phyloP scores from a whole-genome alignment of 1,284 basidiomycete species.

The Laetiporus sulphureus region DNA sequence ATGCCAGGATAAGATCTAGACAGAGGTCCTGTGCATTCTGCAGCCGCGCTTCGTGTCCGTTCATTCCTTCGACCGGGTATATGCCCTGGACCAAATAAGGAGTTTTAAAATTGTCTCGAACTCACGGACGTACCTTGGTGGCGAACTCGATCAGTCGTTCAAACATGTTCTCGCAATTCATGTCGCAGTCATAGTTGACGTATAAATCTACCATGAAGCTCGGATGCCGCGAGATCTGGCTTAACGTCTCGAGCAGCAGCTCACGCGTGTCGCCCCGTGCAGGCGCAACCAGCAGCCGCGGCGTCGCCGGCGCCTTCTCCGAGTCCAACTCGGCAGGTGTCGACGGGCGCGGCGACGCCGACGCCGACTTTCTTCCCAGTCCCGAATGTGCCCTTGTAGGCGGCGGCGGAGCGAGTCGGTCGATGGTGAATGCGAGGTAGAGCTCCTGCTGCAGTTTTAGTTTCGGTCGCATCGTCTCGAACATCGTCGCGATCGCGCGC shows the following conservation, averaged over 20 bases:
- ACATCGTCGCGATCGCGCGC: conserved; percentile 82
- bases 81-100: conserved; percentile 49
- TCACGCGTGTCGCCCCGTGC: conserved; percentile 88
- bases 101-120: not conserved
- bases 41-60: conserved; percentile 64
- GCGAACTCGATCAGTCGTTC: conserved; percentile 89
- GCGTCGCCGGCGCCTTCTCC: conserved; percentile 41
- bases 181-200: conserved; percentile 95
- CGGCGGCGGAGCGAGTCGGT: conserved; percentile 68
- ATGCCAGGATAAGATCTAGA: conserved; percentile 83
- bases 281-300: conserved; percentile 59
- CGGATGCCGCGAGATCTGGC: conserved; percentile 72
- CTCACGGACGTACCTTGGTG: conserved; percentile 73
- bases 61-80: conserved; percentile 57
- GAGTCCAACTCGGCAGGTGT: conserved; percentile 40
- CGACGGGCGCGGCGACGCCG: conserved; percentile 42
- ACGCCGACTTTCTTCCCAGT: conserved; percentile 14
- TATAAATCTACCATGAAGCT: conserved; percentile 96
- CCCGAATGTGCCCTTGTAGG: conserved; percentile 18
- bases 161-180: conserved; percentile 95
- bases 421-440: conserved; percentile 90
- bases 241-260: conserved; percentile 85
- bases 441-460: conserved; percentile 97
- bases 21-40: conserved; percentile 82
- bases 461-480: conserved; percentile 82